These are phyloP conservation scores for Ceratobasidium sp. DNA, from an alignment of 1,284 basidiomycete species.

Conservation along the genomic window DNA sequence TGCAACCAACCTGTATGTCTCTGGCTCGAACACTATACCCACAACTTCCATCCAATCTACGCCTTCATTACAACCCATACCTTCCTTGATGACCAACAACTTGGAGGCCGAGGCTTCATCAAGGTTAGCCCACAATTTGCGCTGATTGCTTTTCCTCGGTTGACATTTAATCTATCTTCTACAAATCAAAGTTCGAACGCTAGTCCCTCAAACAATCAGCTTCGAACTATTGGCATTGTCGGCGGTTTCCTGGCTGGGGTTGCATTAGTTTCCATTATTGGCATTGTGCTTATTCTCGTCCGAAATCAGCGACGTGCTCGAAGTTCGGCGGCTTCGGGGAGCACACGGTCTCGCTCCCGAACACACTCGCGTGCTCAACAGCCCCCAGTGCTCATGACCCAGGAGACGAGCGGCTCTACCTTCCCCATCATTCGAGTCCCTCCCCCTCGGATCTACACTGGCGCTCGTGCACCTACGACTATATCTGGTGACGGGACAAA, in stretches of 20 bases:
- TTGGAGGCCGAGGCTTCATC: not conserved
- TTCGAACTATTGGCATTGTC: conserved; percentile 34
- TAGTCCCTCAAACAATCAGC: conserved; percentile 3
- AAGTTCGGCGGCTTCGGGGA: conserved; percentile 19
- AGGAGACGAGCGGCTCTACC: conserved; percentile 1
- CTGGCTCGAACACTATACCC: not conserved
- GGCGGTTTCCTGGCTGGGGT: conserved; percentile 35
- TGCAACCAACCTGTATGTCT: not conserved
- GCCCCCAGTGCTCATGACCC: not conserved
- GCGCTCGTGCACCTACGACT: not conserved
- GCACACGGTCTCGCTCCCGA: conserved; percentile 22
- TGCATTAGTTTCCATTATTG: conserved; percentile 12
- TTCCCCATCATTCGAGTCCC: conserved; percentile 12
- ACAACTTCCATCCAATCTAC: not conserved
- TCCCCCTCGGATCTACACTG: conserved; percentile 16
- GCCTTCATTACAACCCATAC: conserved; percentile 1
- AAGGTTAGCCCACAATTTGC: conserved; percentile 2
- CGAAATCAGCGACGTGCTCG: conserved; percentile 32
- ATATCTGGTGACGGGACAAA: conserved; percentile 18
- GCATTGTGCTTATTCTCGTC: conserved; percentile 23
- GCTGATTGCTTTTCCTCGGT: not conserved
- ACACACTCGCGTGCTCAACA: conserved; percentile 26
- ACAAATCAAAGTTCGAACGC: not conserved
- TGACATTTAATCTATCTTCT: conserved; percentile 22
- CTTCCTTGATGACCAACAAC: not conserved